Percentiles rank a stretch among this genome's conserved stretches.
These are phyloP conservation scores for Pseudogymnoascus sp. DNA, from an alignment of 2,329 filamentous ascomycete species.

Conservation along the genomic window DNA sequence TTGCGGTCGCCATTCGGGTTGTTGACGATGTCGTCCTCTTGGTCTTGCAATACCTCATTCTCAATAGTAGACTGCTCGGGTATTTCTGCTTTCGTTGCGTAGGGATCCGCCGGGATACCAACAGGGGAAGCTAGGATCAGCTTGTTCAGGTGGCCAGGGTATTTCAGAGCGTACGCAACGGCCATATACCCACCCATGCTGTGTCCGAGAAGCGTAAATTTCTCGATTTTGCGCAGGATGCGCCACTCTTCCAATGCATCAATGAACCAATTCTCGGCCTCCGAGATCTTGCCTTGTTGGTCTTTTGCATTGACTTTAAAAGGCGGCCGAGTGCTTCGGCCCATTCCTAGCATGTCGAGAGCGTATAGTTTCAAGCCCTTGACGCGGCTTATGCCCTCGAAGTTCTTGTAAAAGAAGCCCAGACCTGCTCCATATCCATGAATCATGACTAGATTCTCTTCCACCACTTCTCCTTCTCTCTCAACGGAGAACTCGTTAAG, in stretches of 20 bases:
- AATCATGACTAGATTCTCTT: slow-evolving; percentile 88
- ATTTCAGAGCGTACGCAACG: slow-evolving; percentile 91
- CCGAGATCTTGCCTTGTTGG: slow-evolving; percentile 67
- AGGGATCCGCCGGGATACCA: slow-evolving; percentile 88
- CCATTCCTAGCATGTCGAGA: slow-evolving; percentile 93
- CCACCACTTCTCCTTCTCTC: slow-evolving; percentile 65
- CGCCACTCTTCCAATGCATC: slow-evolving; percentile 97
- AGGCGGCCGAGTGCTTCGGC: slow-evolving; percentile 70
- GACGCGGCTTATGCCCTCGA: slow-evolving; percentile 72
- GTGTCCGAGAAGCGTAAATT: slow-evolving; percentile 88
- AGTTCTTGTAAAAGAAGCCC: slow-evolving; percentile 98
- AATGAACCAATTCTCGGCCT: slow-evolving; percentile 93
- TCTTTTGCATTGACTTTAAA: slow-evolving; percentile 83
- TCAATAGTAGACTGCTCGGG: slow-evolving; percentile 64
- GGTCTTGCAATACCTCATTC: slow-evolving; percentile 73
- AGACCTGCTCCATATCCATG: slow-evolving; percentile 95
- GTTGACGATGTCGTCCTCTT: slow-evolving; percentile 39
- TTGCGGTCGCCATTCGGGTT: slow-evolving; percentile 35
- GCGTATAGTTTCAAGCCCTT: slow-evolving; percentile 85
- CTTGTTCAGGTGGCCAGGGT: slow-evolving; percentile 90
- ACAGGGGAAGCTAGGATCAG: slow-evolving; percentile 91
- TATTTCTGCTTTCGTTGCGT: slow-evolving; percentile 72
- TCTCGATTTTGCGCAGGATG: slow-evolving; percentile 76
- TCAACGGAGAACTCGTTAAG: slow-evolving; percentile 92
- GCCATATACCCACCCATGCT: slow-evolving; percentile 92